Evolutionary conservation across 2,329 filamentous ascomycete species (phyloP).

Genomic region (Alternaria triticimaculans): DNA sequence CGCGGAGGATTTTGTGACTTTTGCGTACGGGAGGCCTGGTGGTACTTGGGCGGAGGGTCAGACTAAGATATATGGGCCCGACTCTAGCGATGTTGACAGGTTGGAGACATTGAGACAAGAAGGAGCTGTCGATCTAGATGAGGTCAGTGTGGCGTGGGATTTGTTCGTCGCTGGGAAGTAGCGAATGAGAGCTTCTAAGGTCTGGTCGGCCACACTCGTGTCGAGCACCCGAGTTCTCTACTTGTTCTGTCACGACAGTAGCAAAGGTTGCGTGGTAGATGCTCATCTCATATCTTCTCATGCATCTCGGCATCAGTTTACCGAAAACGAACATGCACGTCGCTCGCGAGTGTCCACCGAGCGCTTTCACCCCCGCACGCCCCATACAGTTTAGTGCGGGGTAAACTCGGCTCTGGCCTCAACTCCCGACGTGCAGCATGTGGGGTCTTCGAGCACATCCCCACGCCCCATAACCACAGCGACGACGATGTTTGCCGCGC

Average conservation of each 20-base stretch:
- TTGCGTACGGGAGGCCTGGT: conserved; percentile 23
- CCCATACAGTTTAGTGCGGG: conserved; percentile 12
- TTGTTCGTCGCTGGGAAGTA: conserved; percentile 22
- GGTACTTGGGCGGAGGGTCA: conserved; percentile 3
- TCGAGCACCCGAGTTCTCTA: background rate
- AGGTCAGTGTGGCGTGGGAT: conserved; percentile 28
- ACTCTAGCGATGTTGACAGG: conserved; percentile 4
- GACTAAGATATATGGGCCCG: conserved; percentile 14
- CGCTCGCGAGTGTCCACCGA: background rate
- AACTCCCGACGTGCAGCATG: conserved; percentile 9
- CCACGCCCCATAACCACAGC: conserved; percentile 3
- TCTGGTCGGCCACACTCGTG: background rate
- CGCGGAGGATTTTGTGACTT: conserved; percentile 27
- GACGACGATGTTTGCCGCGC: background rate
- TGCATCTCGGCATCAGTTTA: background rate
- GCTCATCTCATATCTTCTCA: background rate
- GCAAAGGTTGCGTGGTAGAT: background rate
- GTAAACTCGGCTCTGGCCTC: background rate
- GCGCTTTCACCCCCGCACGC: conserved; percentile 18
- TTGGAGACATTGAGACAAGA: conserved; percentile 18
- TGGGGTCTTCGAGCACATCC: conserved; percentile 13
- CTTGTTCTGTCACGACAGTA: too few relatives aligned
- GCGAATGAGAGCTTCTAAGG: background rate
- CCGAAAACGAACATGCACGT: background rate
- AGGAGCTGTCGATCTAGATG: conserved; percentile 27